These are phyloP conservation scores for Penicillium silybi DNA, from an alignment of 495 filamentous ascomycete genomes.

Conservation along the genomic window DNA sequence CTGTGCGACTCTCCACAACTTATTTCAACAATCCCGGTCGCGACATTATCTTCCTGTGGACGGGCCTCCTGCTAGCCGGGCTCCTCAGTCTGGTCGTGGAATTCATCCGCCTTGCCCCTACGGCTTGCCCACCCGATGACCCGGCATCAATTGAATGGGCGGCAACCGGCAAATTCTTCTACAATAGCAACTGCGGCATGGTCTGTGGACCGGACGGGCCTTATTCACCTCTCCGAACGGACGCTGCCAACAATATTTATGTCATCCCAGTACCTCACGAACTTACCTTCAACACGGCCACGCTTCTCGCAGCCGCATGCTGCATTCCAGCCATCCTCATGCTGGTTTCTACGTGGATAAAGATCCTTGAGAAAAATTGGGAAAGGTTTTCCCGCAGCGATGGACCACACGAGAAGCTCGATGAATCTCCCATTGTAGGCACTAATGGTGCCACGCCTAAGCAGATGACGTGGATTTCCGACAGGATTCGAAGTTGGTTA, in stretches of 20 bases:
- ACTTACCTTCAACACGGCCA: conserved; percentile 50
- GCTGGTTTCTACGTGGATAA: conserved; percentile 54
- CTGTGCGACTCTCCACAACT: conserved; percentile 51
- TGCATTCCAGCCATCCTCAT: conserved; percentile 57
- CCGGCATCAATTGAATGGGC: conserved; percentile 31
- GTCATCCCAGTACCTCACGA: conserved; percentile 49
- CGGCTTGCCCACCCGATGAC: conserved; percentile 36
- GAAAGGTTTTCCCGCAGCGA: conserved; percentile 31
- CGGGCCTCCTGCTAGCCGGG: conserved; percentile 51
- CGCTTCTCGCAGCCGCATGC: conserved; percentile 54
- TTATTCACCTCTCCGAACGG: conserved; percentile 44
- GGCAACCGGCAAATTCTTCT: conserved; percentile 27
- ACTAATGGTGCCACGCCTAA: conserved; percentile 51
- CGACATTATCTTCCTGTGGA: conserved; percentile 61
- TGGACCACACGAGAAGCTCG: conserved; percentile 16
- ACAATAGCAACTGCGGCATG: conserved; percentile 25
- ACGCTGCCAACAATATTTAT: conserved; percentile 50
- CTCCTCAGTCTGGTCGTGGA: conserved; percentile 55
- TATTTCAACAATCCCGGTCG: conserved; percentile 58
- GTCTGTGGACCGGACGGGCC: conserved; percentile 42
- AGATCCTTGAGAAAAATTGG: conserved; percentile 56
- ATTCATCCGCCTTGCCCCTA: conserved; percentile 48
- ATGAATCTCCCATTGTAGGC: conserved; percentile 42
- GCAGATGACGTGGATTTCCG: conserved; percentile 46
- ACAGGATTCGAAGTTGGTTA: conserved; percentile 38